These are phyloP conservation scores for Elaeagnus macrophylla DNA, from an alignment of 306 rosid species.

Conservation along the genomic window DNA sequence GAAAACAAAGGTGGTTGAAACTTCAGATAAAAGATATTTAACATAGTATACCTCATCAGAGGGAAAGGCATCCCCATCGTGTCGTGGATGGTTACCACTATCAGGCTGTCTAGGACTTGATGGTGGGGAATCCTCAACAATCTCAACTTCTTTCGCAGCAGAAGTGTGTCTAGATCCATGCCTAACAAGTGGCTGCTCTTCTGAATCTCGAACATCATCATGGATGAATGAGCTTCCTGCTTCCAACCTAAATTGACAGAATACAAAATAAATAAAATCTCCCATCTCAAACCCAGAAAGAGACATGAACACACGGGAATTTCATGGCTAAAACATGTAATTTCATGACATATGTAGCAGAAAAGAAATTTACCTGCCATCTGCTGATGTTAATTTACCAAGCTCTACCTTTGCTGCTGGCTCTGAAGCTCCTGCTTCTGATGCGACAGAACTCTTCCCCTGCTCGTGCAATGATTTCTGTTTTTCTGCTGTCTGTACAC, in stretches of 20 bases:
- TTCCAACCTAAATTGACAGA: constrained; percentile 53
- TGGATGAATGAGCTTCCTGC: constrained; percentile 57
- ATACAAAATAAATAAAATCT: constrained; percentile 23
- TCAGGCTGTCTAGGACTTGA: constrained; percentile 42
- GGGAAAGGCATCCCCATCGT: constrained; percentile 39
- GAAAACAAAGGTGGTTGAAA: background rate
- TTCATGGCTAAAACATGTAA: background rate
- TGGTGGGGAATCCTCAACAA: constrained; percentile 32
- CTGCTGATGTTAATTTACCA: constrained; percentile 27
- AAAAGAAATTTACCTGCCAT: constrained; percentile 53
- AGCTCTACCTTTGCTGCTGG: constrained; percentile 48
- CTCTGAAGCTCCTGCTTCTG: constrained; percentile 32
- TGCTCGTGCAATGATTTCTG: constrained; percentile 46
- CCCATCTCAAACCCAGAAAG: constrained; percentile 4
- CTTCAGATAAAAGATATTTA: background rate
- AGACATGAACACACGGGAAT: background rate
- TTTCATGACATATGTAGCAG: background rate
- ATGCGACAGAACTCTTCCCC: constrained; percentile 29
- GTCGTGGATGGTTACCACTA: constrained; percentile 25
- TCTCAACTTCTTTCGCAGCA: constrained; percentile 34
- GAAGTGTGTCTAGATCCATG: constrained; percentile 47
- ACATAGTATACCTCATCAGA: constrained; percentile 55
- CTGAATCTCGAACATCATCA: constrained; percentile 67
- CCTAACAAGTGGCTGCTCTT: constrained; percentile 71
- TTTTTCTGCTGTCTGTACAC: constrained; percentile 62